A percentile compares a stretch with the other conserved stretches of the same genome.
phyloP scores from a whole-genome alignment of 2,329 filamentous ascomycete species.

The Pestalotiopsis sp. region DNA sequence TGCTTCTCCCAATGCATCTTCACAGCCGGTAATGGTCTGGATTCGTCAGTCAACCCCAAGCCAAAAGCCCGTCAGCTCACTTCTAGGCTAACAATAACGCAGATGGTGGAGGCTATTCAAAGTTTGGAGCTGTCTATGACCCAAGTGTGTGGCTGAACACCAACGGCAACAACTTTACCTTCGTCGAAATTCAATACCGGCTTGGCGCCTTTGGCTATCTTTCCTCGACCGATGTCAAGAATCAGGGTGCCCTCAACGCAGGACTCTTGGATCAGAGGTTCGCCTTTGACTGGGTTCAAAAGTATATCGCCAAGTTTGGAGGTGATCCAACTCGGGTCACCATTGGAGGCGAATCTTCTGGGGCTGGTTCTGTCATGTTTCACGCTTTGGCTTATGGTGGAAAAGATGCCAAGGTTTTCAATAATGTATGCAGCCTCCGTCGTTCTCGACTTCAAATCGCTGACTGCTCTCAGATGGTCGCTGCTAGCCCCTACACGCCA shows the following conservation, averaged over 20 bases:
- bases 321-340: constrained; percentile 56
- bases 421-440: constrained; percentile 49
- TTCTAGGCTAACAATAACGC: constrained; percentile 16
- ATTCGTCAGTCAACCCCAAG: constrained; percentile 36
- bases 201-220: constrained; percentile 8
- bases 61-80: neutral
- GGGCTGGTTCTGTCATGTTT: constrained; percentile 51
- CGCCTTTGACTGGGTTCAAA: constrained; percentile 55
- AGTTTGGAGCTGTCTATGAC: constrained; percentile 24
- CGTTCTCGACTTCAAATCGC: constrained; percentile 26
- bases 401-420: constrained; percentile 49
- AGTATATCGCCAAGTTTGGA: constrained; percentile 54
- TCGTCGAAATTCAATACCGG: constrained; percentile 44
- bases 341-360: constrained; percentile 56
- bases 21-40: constrained; percentile 48
- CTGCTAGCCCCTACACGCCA: constrained; percentile 7
- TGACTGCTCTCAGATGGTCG: neutral
- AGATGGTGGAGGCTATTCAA: constrained; percentile 49
- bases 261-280: constrained; percentile 32
- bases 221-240: neutral
- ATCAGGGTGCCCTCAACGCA: neutral
- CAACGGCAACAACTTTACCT: constrained; percentile 44
- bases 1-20: constrained; percentile 36
- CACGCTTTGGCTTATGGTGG: constrained; percentile 51
- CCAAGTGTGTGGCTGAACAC: constrained; percentile 31